A percentile compares a stretch with the other conserved stretches of the same genome.
Conservation (phyloP, 495 filamentous ascomycete species). For the Rostrohypoxylon terebratum region DNA sequence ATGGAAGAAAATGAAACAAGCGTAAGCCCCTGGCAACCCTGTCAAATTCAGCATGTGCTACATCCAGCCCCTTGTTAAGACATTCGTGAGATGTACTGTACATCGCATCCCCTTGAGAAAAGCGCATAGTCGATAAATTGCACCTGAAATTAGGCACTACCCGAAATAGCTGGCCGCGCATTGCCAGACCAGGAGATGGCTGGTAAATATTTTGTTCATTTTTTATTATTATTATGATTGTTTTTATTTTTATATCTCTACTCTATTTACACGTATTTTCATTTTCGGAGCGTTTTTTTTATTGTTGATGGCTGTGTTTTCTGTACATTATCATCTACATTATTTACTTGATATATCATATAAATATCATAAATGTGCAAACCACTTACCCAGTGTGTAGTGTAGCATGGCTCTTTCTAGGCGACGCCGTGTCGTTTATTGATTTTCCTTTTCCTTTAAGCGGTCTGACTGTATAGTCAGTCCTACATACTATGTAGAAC, state of each 20-base stretch:
- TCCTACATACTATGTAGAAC: slow-evolving; percentile 8
- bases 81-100: slow-evolving; percentile 42
- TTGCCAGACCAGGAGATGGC: slow-evolving; percentile 40
- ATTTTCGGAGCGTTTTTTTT: slow-evolving; percentile 2
- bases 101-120: slow-evolving; percentile 13
- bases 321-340: background rate
- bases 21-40: slow-evolving; percentile 45
- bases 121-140: slow-evolving; percentile 44
- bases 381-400: background rate
- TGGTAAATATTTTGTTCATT: slow-evolving; percentile 19
- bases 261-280: slow-evolving; percentile 15
- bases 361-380: too few relatives aligned
- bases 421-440: slow-evolving; percentile 22
- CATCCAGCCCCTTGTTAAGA: slow-evolving; percentile 38
- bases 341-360: too few relatives aligned
- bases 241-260: slow-evolving; percentile 10
- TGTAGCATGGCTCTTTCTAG: background rate
- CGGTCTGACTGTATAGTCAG: slow-evolving; percentile 15
- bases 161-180: slow-evolving; percentile 42
- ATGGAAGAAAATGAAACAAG: slow-evolving; percentile 49
- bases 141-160: slow-evolving; percentile 44
- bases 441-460: slow-evolving; percentile 16
- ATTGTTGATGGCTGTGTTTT: background rate
- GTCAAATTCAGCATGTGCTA: slow-evolving; percentile 47
- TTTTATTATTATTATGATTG: slow-evolving; percentile 16